These are phyloP conservation scores for Kodamaea arcana DNA, from an alignment of 1,139 yeast species.

Conservation along the genomic window DNA sequence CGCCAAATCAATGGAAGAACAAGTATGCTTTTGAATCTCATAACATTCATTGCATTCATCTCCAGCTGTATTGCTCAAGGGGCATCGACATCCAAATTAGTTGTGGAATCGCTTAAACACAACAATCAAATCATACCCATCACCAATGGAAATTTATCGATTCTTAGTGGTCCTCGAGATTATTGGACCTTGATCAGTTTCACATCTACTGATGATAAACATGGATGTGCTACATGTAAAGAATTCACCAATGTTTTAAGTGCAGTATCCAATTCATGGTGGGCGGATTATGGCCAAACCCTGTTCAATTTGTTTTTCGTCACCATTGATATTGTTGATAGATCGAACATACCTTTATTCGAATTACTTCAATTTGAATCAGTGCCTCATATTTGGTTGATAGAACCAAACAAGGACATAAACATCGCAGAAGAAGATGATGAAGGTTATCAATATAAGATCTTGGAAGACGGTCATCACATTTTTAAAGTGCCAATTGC, in stretches of 20 bases:
- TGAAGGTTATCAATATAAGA: conserved; percentile 6
- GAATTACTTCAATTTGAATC: conserved; percentile 37
- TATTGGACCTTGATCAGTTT: conserved; percentile 40
- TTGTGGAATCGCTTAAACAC: conserved; percentile 13
- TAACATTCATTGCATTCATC: too few relatives aligned
- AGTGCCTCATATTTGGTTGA: conserved; percentile 63
- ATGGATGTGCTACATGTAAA: conserved; percentile 40
- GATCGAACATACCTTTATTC: conserved; percentile 33
- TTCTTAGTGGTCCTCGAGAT: conserved; percentile 33
- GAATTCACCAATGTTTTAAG: conserved; percentile 36
- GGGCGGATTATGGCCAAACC: conserved; percentile 35
- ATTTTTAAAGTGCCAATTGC: conserved; percentile 30
- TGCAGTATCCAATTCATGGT: conserved; percentile 42
- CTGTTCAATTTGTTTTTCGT: conserved; percentile 40
- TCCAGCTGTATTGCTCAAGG: neutral
- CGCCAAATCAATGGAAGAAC: too few relatives aligned
- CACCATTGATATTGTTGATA: conserved; percentile 47
- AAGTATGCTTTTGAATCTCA: too few relatives aligned
- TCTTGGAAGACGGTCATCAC: conserved; percentile 29
- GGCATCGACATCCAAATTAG: conserved; percentile 6
- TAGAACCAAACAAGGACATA: conserved; percentile 42
- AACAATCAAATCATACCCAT: conserved; percentile 27
- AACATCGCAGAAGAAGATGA: conserved; percentile 5
- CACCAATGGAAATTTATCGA: conserved; percentile 26
- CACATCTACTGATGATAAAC: conserved; percentile 37